phyloP scores from a whole-genome alignment of 805 yeast species.

The Lachancea dasiensis region DNA sequence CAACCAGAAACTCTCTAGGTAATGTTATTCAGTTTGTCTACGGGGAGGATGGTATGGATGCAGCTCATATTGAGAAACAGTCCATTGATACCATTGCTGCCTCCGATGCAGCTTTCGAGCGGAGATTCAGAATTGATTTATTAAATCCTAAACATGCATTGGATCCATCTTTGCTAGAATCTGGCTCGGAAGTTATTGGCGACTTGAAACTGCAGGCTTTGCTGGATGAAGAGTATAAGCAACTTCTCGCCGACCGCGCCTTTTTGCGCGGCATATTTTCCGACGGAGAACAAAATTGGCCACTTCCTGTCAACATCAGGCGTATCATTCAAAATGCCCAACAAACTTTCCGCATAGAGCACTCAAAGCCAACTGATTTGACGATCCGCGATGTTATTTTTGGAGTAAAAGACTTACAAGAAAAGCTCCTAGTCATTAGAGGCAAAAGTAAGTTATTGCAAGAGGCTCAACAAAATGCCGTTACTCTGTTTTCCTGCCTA shows the following conservation, averaged over 20 bases:
- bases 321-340: constrained; percentile 97
- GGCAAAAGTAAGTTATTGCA: constrained; percentile 66
- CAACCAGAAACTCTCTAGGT: constrained; percentile 96
- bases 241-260: constrained; percentile 68
- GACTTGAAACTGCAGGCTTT: constrained; percentile 75
- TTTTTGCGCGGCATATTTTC: constrained; percentile 80
- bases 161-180: constrained; percentile 71
- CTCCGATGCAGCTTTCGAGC: constrained; percentile 74
- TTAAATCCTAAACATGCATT: constrained; percentile 61
- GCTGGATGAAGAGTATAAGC: constrained; percentile 80
- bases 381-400: constrained; percentile 73
- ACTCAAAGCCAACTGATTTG: constrained; percentile 83
- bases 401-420: constrained; percentile 64
- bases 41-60: constrained; percentile 99
- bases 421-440: constrained; percentile 67
- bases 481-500: constrained; percentile 82
- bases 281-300: constrained; percentile 96
- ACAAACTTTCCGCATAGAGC: constrained; percentile 92
- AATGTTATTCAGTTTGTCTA: constrained; percentile 92
- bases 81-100: constrained; percentile 94
- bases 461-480: constrained; percentile 92
- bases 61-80: constrained; percentile 95
- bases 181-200: constrained; percentile 87
- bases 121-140: constrained; percentile 79
- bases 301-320: constrained; percentile 93